Conservation (phyloP, 1,284 basidiomycete species). For the Cryptococcus hybrid region DNA sequence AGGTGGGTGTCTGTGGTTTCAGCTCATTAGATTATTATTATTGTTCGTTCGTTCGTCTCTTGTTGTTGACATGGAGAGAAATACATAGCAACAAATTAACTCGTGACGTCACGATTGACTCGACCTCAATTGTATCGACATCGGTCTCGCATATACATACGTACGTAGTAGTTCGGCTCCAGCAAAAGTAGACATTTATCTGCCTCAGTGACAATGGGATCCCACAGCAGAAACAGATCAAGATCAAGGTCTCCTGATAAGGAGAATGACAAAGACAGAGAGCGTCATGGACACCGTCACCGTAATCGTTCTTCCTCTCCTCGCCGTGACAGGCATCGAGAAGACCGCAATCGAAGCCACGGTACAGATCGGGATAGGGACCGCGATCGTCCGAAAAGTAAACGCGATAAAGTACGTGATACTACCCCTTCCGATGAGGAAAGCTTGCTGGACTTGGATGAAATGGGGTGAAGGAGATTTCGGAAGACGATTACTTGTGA, state of each 20-base stretch:
- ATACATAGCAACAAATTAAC: too few species aligned
- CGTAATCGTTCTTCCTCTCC: not conserved
- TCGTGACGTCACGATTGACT: too few species aligned
- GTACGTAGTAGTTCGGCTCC: too few species aligned
- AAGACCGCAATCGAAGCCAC: not conserved
- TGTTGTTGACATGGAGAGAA: too few species aligned
- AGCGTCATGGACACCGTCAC: not conserved
- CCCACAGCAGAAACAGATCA: slow-evolving; percentile 4
- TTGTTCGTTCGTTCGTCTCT: too few species aligned
- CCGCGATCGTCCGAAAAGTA: slow-evolving; percentile 1
- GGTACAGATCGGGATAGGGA: slow-evolving; percentile 6
- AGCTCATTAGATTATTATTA: too few species aligned
- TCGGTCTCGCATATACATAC: too few species aligned
- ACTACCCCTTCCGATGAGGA: slow-evolving; percentile 25
- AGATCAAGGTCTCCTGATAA: slow-evolving; percentile 1
- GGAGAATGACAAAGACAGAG: not conserved
- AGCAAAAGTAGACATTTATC: too few species aligned
- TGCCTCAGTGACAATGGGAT: too few species aligned
- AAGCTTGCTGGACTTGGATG: slow-evolving; percentile 32
- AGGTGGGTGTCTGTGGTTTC: too few species aligned
- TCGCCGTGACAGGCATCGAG: not conserved
- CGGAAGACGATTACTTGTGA: slow-evolving; percentile 47
- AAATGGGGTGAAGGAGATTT: slow-evolving; percentile 42
- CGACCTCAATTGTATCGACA: too few species aligned
- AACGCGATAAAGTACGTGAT: not conserved